Base-by-base conservation (phyloP, 1,284 basidiomycete species). In the Fomitopsis betulina region DNA sequence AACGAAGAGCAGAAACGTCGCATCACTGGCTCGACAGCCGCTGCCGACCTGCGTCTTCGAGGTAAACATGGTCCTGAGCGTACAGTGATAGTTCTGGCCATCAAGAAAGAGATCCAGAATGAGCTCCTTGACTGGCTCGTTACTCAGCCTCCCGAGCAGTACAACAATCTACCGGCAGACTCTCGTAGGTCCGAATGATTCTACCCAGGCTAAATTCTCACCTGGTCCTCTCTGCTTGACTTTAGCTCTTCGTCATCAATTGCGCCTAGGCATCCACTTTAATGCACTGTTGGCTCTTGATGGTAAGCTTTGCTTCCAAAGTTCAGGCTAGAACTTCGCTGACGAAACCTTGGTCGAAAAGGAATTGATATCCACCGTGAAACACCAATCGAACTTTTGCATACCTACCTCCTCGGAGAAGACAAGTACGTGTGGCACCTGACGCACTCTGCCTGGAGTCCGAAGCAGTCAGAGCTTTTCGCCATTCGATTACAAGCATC, bases 331-430 rank as follows among this genome's bases (percentile, higher is more conserved):
- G 6, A 5, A 33, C 12, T 33, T 6, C 12, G 32, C 13, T 35
- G 27, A 35, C 35, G 12, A 35, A 9, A n/a, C n/a, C n/a, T n/a
- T 35, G 35, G 12, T 9, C 8, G 35, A 15, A 2, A 10, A 43
- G 42, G 42, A 1, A 30, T 49, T 17, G 47, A 49, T 13, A 33
- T 49, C 2, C 47, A 49, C 17, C 51, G 40, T 8, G 57, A 58
- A 6, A 58, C 43, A 2, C 73, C 73, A 1, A 66, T 74, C 4
- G 70, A 77, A 57, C 70, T 76, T 21, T 62, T 77, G 0, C 75
- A 76, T 51, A 73, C 72, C 0, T 65, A 74, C 35, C 60, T 75
- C 0, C 70, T 77, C 0, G 74, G 75, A 0, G 56, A 72, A 10
- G 60, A 68, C 8, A 77, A 76, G 53, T 76, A 77, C 59, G 57